Conservation (phyloP, 306 rosid species). For the Dalbergia cultrata region DNA sequence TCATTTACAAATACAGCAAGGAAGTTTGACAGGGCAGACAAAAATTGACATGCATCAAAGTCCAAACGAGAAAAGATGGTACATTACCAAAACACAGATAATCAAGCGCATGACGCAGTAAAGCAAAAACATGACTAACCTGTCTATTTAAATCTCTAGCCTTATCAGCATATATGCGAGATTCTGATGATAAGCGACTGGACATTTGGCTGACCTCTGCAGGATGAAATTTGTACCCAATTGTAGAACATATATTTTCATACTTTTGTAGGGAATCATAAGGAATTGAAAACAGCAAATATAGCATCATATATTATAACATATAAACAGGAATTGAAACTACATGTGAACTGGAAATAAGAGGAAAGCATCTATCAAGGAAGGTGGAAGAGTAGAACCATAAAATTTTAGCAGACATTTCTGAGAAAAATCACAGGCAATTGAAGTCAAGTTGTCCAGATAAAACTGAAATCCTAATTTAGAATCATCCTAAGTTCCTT, state of each 20-base stretch:
- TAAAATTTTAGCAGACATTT: constrained; percentile 17
- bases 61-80: neutral
- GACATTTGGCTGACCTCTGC: constrained; percentile 99
- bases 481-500: constrained; percentile 10
- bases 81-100: constrained; percentile 6
- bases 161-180: constrained; percentile 92
- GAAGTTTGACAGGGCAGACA: constrained; percentile 15
- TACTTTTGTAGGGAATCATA: neutral
- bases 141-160: constrained; percentile 93
- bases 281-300: constrained; percentile 36
- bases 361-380: constrained; percentile 22
- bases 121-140: constrained; percentile 64
- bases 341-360: constrained; percentile 10
- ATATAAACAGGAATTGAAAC: constrained; percentile 17
- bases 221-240: constrained; percentile 44
- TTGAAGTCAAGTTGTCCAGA: constrained; percentile 1
- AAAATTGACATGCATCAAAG: neutral
- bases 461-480: constrained; percentile 19
- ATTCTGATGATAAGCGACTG: constrained; percentile 92
- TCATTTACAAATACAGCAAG: constrained; percentile 7
- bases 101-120: constrained; percentile 17
- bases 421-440: constrained; percentile 17
- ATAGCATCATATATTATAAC: neutral
- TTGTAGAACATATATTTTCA: constrained; percentile 9
- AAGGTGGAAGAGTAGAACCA: constrained; percentile 3